A percentile compares a stretch with the other conserved stretches of the same genome.
Evolutionary conservation across 176 grass and related monocot genomes (phyloP).

Genomic region (Aegilops tauschii): DNA sequence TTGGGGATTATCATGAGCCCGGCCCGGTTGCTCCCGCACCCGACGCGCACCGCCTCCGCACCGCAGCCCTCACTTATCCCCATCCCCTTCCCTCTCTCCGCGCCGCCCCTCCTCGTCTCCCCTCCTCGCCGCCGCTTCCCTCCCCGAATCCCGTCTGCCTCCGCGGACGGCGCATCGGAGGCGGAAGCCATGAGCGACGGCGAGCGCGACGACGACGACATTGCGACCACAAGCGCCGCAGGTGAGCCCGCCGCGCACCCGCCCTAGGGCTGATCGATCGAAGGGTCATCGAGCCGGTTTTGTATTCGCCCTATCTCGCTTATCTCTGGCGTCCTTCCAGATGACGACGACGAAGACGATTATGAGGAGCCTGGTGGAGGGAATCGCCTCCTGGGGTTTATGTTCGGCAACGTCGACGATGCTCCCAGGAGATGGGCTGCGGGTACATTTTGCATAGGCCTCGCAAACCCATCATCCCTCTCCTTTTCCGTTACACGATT

Average conservation of each 20-base stretch:
- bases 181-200: conserved; percentile 32
- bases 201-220: conserved; percentile 33
- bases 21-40: not conserved
- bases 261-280: not conserved
- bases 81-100: not conserved
- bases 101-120: too few relatives aligned
- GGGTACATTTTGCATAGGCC: too few relatives aligned
- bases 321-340: conserved; percentile 8
- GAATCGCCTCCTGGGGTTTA: conserved; percentile 86
- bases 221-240: conserved; percentile 27
- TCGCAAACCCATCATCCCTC: too few relatives aligned
- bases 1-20: not conserved
- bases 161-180: not conserved
- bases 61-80: not conserved
- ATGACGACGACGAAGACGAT: conserved; percentile 74
- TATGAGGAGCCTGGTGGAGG: conserved; percentile 72
- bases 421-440: not conserved
- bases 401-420: conserved; percentile 98
- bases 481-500: too few relatives aligned
- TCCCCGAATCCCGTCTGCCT: not conserved
- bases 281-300: not conserved
- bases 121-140: not conserved
- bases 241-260: conserved; percentile 5
- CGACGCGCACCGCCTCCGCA: not conserved
- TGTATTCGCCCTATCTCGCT: not conserved